Conservation (phyloP, 2,329 filamentous ascomycete species). For the Clarireedia monteithiana region DNA sequence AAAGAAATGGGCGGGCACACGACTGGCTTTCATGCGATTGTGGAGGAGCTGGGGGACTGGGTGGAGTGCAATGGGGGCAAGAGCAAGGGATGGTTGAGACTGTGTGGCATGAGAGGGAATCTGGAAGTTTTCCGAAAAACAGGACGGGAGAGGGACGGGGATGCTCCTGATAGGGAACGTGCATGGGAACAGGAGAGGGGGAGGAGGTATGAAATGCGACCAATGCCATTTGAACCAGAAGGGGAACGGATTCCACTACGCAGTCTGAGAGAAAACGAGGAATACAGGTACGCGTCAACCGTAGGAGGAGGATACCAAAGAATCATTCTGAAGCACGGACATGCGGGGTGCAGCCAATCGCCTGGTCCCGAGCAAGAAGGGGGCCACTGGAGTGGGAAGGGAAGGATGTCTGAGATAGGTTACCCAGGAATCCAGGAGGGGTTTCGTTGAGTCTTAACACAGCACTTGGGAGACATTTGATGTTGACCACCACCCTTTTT, state of each 20-base stretch:
- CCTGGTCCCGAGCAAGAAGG: background rate
- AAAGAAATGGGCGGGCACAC: conserved; percentile 51
- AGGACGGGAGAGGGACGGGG: background rate
- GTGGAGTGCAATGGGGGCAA: conserved; percentile 36
- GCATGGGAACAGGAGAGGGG: no score
- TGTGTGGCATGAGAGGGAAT: conserved; percentile 55
- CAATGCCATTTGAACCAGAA: background rate
- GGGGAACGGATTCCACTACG: no score
- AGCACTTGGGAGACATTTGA: no score
- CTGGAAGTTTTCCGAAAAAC: conserved; percentile 41
- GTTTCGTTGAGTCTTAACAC: background rate
- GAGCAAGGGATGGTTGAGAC: conserved; percentile 42
- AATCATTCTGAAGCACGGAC: background rate
- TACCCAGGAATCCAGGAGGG: background rate
- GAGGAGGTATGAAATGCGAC: background rate
- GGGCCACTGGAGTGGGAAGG: background rate
- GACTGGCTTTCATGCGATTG: conserved; percentile 50
- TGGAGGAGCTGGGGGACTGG: conserved; percentile 53
- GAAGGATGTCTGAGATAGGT: background rate
- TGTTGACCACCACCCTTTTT: no score
- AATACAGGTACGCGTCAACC: no score
- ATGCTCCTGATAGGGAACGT: background rate
- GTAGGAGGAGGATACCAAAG: background rate
- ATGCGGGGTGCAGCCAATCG: background rate
- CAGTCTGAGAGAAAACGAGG: no score